These are phyloP conservation scores for Rhazya stricta DNA, from an alignment of 257 asterid genomes.

Conservation along the genomic window DNA sequence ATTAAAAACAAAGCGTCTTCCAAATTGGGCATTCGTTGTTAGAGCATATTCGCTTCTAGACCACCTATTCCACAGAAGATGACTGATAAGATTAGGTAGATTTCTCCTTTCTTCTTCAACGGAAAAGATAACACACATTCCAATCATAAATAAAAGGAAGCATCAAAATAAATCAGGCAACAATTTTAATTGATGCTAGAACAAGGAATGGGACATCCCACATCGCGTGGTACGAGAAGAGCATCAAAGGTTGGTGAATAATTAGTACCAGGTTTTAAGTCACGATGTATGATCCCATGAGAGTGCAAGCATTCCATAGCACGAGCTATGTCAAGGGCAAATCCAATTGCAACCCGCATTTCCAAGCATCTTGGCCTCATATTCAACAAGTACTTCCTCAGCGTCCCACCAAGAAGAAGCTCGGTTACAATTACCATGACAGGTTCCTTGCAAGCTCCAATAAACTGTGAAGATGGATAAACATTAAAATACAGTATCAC, in stretches of 20 bases:
- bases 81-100: background rate
- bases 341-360: conserved; percentile 60
- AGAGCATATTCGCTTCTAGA: background rate
- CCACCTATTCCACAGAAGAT: background rate
- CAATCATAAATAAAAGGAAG: background rate
- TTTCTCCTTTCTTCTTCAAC: background rate
- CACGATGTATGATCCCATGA: conserved; percentile 91
- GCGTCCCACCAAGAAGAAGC: conserved; percentile 77
- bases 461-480: conserved; percentile 41
- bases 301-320: conserved; percentile 94
- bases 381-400: conserved; percentile 63
- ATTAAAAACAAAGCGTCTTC: background rate
- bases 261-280: conserved; percentile 77
- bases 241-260: background rate
- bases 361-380: conserved; percentile 76
- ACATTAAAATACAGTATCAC: background rate
- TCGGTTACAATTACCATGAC: conserved; percentile 87
- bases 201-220: background rate
- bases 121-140: background rate
- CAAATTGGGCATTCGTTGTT: background rate
- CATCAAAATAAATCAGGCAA: background rate
- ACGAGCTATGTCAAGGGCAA: conserved; percentile 88
- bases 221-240: background rate
- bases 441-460: conserved; percentile 97
- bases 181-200: background rate